Conservation (phyloP, 495 filamentous ascomycete genomes). For the Neurospora tetrasperma region DNA sequence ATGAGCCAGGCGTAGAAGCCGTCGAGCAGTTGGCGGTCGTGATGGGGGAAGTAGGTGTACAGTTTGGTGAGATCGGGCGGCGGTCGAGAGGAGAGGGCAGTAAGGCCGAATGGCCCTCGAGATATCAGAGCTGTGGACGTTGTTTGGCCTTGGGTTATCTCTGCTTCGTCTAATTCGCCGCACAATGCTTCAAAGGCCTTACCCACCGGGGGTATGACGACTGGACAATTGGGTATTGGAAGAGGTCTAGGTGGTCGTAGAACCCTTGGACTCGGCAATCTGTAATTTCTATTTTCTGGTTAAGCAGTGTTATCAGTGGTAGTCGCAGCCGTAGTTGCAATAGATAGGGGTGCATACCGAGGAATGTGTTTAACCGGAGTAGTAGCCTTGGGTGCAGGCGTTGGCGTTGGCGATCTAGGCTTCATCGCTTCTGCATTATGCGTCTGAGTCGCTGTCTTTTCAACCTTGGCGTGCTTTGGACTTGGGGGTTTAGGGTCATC, state of each 20-base stretch:
- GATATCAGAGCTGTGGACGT: not conserved
- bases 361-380: not conserved
- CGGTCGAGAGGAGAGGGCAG: not conserved
- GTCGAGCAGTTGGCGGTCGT: not conserved
- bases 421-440: not conserved
- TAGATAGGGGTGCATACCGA: not conserved
- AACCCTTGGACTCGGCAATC: not conserved
- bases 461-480: not conserved
- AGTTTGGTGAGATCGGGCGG: not conserved
- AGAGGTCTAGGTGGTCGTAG: not conserved
- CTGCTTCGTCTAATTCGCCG: not conserved
- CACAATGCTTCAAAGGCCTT: not conserved
- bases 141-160: not conserved
- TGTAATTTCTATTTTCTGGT: not conserved
- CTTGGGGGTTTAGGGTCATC: not conserved
- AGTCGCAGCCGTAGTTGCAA: not conserved
- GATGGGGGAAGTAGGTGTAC: not conserved
- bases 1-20: not conserved
- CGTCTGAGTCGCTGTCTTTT: not conserved
- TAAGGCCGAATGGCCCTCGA: not conserved
- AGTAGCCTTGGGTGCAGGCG: not conserved
- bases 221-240: not conserved
- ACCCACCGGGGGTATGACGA: not conserved
- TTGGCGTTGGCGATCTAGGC: not conserved
- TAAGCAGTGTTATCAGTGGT: not conserved